Evolutionary conservation across 306 rosid genomes (phyloP), one percentile per base, ranked within the genome.

Genomic region (Leucaena leucocephala): DNA sequence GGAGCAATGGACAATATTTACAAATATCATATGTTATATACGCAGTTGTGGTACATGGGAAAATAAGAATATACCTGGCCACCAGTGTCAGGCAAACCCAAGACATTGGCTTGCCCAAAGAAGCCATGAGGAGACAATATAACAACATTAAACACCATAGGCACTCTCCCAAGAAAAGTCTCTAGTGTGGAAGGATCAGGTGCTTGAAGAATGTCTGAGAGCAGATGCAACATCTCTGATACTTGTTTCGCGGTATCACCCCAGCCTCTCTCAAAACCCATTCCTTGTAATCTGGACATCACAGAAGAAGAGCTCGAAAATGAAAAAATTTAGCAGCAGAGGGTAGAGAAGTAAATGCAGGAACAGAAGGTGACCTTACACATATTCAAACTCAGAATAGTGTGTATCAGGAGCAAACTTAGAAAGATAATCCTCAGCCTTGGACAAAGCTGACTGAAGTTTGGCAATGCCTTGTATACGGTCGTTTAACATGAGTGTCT

Each of bases 31-130:
- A 35, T 68, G 39, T 38, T 74, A 10, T 35, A 27, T 27, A 27
- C 27, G 68, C 19, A 66, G 5, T 66, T 65, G 42, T 72, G 67
- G 35, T n/a, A 58, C 55, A 76, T 65, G 45, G 61, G 10, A 44
- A 58, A 67, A 73, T 52, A 35, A 74, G 58, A 78, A 66, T 91
- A 72, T 92, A 92, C 98, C 97, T 95, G 98, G 34, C 97, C 98
- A 50, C 98, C 98, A n/a, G 98, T 95, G 88, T 95, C 98, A 0
- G 97, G 98, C 85, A 95, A 87, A 79, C 98, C 98, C 52, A 95
- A 82, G 63, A 95, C 98, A 81, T 95, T 95, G 76, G 97, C 98
- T 86, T 95, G 98, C 74, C 97, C 98, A 72, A 92, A 95, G 91
- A 84, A 92, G 55, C 97, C 97, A 66, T 94, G 97, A 21, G 97